Conservation (phyloP, 208 protist species). For the Ichthyophonus hoferi region DNA sequence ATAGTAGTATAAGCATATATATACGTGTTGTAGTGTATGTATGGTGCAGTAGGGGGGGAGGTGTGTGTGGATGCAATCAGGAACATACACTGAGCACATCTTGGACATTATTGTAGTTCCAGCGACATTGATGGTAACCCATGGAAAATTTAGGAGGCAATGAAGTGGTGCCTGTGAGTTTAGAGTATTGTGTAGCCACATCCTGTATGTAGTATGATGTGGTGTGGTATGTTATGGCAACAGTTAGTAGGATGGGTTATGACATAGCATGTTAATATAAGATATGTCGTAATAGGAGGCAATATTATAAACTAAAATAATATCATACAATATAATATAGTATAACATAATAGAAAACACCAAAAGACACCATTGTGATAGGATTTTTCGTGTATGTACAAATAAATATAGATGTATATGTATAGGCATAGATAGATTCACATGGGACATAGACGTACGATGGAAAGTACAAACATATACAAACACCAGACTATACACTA, state of each 20-base stretch:
- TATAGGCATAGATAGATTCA: not conserved
- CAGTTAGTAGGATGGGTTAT: too few relatives aligned
- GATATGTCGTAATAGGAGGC: too few relatives aligned
- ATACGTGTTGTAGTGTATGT: constrained; percentile 22
- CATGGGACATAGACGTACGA: too few relatives aligned
- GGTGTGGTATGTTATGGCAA: too few relatives aligned
- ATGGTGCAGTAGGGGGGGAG: not conserved
- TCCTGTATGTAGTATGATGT: too few relatives aligned
- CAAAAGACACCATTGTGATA: too few relatives aligned
- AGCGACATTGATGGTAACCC: constrained; percentile 95
- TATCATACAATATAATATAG: too few relatives aligned
- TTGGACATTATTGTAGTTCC: constrained; percentile 89
- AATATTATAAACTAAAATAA: not conserved
- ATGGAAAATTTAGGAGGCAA: constrained; percentile 90
- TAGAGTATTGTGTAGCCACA: not conserved
- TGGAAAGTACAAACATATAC: too few relatives aligned
- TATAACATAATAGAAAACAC: too few relatives aligned
- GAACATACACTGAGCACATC: constrained; percentile 66
- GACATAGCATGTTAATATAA: too few relatives aligned
- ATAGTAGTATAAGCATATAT: too few relatives aligned
- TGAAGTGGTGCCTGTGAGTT: constrained; percentile 65
- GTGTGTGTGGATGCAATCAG: not conserved
- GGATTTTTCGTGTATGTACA: not conserved
- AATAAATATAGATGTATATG: not conserved
- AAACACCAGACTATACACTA: too few relatives aligned